Evolutionary conservation across 2,329 filamentous ascomycete genomes (phyloP).

Genomic region (Colletotrichum australisinense): DNA sequence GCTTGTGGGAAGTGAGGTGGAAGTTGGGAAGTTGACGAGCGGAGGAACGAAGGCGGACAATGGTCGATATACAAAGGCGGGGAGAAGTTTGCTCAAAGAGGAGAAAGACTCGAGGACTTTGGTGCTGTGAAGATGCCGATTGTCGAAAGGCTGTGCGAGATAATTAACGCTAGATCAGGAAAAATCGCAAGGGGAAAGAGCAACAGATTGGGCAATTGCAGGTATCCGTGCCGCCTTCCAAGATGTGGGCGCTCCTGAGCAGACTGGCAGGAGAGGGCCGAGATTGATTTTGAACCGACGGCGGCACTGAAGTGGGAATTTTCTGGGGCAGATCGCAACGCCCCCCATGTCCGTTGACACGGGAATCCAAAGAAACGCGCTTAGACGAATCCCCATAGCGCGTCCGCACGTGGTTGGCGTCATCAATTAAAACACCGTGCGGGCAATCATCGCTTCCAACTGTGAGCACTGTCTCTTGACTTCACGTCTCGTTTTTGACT

Average conservation of each 20-base stretch:
- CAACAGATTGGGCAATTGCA: neutral
- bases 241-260: neutral
- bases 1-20: neutral
- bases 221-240: neutral
- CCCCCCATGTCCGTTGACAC: constrained; percentile 31
- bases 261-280: constrained; percentile 17
- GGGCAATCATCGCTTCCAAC: neutral
- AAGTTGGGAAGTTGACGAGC: neutral
- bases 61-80: constrained; percentile 3
- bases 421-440: constrained; percentile 32
- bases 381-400: constrained; percentile 24
- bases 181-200: neutral
- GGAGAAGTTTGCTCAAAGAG: neutral
- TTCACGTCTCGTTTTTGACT: constrained; percentile 18
- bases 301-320: constrained; percentile 26
- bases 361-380: constrained; percentile 26
- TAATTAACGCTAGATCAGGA: neutral
- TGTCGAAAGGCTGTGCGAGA: neutral
- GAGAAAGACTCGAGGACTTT: neutral
- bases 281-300: constrained; percentile 26
- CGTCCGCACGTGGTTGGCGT: constrained; percentile 35
- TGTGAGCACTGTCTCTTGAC: constrained; percentile 22
- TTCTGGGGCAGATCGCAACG: constrained; percentile 29
- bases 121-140: neutral
- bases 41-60: constrained; percentile 2